Conservation (phyloP, 2,329 filamentous ascomycete species). For the Penicillium expansum region DNA sequence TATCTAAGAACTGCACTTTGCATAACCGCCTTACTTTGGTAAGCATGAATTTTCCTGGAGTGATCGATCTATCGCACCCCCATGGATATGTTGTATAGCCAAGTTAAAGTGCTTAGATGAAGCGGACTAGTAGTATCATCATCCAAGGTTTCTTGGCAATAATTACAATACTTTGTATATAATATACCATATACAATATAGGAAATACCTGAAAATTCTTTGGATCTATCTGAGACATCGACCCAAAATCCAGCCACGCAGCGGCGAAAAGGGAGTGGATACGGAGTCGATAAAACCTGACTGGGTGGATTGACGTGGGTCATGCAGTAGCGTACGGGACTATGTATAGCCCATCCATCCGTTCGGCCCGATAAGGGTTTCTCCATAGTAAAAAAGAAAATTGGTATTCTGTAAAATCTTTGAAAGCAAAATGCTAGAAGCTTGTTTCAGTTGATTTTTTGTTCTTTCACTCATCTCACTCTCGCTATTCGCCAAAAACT, state of each 20-base stretch:
- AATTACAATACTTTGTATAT: no score
- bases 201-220: background rate
- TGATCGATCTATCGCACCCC: no score
- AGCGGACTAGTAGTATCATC: background rate
- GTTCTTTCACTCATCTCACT: slow-evolving; percentile 6
- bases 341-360: slow-evolving; percentile 1
- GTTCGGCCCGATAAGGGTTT: slow-evolving; percentile 4
- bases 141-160: background rate
- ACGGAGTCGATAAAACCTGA: slow-evolving; percentile 1
- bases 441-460: background rate
- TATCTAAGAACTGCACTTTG: background rate
- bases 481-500: background rate
- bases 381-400: slow-evolving; percentile 1
- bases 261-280: background rate
- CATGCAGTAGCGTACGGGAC: background rate
- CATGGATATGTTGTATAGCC: no score
- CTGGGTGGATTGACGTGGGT: background rate
- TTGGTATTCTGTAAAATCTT: background rate
- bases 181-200: no score
- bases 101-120: background rate
- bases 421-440: background rate
- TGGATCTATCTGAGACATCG: slow-evolving; percentile 2
- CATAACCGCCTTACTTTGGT: background rate
- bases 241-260: background rate
- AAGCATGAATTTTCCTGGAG: background rate